Conservation (phyloP, 2,329 filamentous ascomycete genomes). For the Pyricularia sp. region DNA sequence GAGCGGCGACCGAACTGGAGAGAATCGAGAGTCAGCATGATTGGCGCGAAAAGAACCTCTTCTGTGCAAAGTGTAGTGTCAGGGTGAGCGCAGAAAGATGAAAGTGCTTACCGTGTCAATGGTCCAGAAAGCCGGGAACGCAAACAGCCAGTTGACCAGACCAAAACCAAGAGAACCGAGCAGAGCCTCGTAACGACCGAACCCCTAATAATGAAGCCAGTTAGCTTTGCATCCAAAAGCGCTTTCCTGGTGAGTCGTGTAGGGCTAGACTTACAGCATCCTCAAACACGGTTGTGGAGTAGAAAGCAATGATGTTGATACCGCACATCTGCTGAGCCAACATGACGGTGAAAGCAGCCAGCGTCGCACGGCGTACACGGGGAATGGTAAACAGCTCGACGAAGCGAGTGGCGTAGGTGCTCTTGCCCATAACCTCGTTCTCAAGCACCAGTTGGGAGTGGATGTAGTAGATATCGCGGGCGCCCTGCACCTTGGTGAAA, state of each 20-base stretch:
- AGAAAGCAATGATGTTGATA: constrained; percentile 68
- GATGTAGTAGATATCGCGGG: constrained; percentile 54
- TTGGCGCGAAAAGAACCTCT: too few species aligned
- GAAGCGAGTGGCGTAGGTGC: constrained; percentile 53
- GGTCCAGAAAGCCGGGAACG: constrained; percentile 55
- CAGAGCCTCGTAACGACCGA: constrained; percentile 43
- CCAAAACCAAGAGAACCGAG: constrained; percentile 58
- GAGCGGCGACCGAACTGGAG: constrained; percentile 45
- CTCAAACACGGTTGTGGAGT: constrained; percentile 54
- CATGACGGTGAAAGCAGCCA: constrained; percentile 75
- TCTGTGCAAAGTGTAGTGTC: too few species aligned
- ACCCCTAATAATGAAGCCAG: constrained; percentile 34
- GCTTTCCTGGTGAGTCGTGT: not conserved
- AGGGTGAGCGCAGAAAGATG: not conserved
- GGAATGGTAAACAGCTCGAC: constrained; percentile 60
- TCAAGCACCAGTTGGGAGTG: constrained; percentile 57
- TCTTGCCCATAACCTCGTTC: constrained; percentile 34
- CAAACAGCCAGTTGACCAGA: constrained; percentile 54
- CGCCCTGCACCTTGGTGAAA: constrained; percentile 45
- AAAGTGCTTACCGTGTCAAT: constrained; percentile 41
- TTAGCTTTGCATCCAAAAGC: not conserved
- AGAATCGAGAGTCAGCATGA: not conserved
- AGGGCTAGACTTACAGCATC: not conserved
- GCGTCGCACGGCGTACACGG: constrained; percentile 60
- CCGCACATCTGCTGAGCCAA: constrained; percentile 64